Evolutionary conservation across 2,329 filamentous ascomycete genomes (phyloP).

Genomic region (Penicillium expansum): DNA sequence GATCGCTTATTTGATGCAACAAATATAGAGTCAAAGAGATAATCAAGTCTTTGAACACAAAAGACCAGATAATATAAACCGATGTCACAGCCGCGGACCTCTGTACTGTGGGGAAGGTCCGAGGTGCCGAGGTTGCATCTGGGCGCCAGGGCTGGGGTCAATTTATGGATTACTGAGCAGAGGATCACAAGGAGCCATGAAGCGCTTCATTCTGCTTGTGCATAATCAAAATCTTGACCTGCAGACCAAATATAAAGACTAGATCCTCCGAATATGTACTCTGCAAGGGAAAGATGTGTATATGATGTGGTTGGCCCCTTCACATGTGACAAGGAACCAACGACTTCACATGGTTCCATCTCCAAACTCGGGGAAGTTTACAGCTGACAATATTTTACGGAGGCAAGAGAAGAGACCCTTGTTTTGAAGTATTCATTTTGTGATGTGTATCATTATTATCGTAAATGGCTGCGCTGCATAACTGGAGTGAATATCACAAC

Average conservation of each 20-base stretch:
- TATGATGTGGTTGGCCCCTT: not conserved
- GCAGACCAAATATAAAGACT: not conserved
- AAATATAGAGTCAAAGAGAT: not conserved
- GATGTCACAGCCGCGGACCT: conserved; percentile 24
- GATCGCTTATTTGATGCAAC: not conserved
- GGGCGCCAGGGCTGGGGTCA: not conserved
- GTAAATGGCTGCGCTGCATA: not conserved
- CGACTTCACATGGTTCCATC: not conserved
- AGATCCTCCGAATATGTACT: too few relatives aligned
- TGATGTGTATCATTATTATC: not conserved
- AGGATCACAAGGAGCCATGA: not conserved
- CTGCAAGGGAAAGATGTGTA: not conserved
- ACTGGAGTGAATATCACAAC: not conserved
- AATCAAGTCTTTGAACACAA: not conserved
- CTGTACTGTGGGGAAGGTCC: conserved; percentile 24
- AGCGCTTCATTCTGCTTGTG: not conserved
- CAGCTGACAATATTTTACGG: not conserved
- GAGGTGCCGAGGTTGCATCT: conserved; percentile 34
- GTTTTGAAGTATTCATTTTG: not conserved
- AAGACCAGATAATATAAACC: conserved; percentile 6
- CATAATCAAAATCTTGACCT: not conserved
- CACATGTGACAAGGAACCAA: conserved; percentile 4
- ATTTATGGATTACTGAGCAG: conserved; percentile 5
- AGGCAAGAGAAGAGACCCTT: not conserved
- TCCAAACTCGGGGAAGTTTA: not conserved